Base-by-base conservation (phyloP, 2,329 filamentous ascomycete genomes). In the Aspergillus sp. region DNA sequence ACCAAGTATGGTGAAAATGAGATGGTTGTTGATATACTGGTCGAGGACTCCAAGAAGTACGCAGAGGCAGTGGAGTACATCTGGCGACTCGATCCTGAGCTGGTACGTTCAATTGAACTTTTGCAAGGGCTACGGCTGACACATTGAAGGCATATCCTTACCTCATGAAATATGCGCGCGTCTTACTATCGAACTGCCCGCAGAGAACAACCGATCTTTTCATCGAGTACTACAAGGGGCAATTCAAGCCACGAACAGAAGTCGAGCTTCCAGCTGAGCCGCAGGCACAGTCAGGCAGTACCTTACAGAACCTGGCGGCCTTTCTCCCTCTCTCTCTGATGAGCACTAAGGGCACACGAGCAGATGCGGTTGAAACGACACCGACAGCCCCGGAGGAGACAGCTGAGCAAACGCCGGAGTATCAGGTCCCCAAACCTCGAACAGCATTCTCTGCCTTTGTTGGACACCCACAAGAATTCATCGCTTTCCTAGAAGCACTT, bases 371-470 rank as follows among this genome's bases (percentile, higher is more conserved):
- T 11, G 74, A 75, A 55, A 64, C 69, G 18, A 62, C 70, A 39
- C 63, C 67, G 2, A 63, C 67, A 4, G 57, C 58, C 16, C 67
- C 73, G 18, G 69, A 69, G 29, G 61, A 62, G 6, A 42, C 31
- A 10, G 32, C 50, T 54, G 81, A 82, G 32, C 75, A 79, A 1
- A 75, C 78, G 6, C 74, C 81, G 26, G 83, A 85, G 64, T 99
- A 99, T 75, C 87, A 85, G 5, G 83, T 90, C 2, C 94, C 95
- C 0, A 90, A 89, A 59, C 94, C 95, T 5, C 83, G 94, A 61
- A 92, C 89, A 1, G 94, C 95, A 0, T 99, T 99, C 69, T 97
- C 95, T 1, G 94, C 91, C 0, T 99, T 99, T 70, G 93, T 99
- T 60, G 94, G 97, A 69, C 93, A 97, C 71, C 85, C 95, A 0